Evolutionary conservation across 345 rosid species (phyloP).

Genomic region (Raphanus sativus): DNA sequence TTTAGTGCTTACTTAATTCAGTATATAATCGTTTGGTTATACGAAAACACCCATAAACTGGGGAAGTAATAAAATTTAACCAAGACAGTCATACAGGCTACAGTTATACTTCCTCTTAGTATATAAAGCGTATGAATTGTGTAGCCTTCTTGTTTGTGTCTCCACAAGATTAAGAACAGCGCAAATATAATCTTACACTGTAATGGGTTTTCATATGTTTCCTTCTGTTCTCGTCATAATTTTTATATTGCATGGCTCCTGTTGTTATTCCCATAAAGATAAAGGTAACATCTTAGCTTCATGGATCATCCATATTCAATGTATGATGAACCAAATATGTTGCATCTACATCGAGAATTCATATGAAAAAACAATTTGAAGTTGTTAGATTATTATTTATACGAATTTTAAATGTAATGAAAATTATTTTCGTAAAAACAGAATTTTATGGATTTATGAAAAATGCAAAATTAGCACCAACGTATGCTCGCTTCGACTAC

Average conservation of each 20-base stretch:
- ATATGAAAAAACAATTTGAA: background rate
- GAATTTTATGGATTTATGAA: constrained; percentile 53
- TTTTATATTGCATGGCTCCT: constrained; percentile 36
- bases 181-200: background rate
- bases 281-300: constrained; percentile 37
- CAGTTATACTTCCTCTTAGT: background rate
- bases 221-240: constrained; percentile 20
- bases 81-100: background rate
- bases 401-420: background rate
- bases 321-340: background rate
- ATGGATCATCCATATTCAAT: constrained; percentile 7
- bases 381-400: background rate
- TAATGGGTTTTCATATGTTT: constrained; percentile 21
- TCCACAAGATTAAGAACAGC: background rate
- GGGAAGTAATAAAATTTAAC: background rate
- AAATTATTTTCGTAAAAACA: constrained; percentile 27
- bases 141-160: background rate
- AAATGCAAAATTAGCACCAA: constrained; percentile 57
- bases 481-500: constrained; percentile 49
- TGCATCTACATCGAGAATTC: background rate
- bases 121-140: constrained; percentile 2
- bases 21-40: constrained; percentile 3
- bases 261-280: constrained; percentile 46
- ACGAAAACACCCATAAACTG: constrained; percentile 7
- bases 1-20: background rate